Conservation (phyloP, 495 filamentous ascomycete genomes). For the Penicillium subrubescens region DNA sequence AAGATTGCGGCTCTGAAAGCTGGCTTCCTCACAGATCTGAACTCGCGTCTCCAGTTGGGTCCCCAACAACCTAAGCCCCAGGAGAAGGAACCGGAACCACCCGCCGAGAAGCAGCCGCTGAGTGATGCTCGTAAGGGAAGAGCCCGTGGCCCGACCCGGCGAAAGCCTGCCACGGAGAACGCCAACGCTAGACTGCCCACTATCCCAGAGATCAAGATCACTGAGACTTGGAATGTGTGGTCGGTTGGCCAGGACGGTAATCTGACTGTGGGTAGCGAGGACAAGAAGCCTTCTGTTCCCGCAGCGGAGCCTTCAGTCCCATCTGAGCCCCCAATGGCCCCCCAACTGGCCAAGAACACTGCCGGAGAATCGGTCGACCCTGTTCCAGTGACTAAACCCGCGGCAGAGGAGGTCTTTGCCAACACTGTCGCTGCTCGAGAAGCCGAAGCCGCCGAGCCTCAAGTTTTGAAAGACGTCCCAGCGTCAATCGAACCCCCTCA, state of each 20-base stretch:
- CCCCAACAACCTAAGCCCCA: conserved; percentile 72
- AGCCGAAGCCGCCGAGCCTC: background rate
- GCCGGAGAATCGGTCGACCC: conserved; percentile 56
- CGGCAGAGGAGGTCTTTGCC: conserved; percentile 12
- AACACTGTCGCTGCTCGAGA: conserved; percentile 8
- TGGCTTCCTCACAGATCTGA: conserved; percentile 87
- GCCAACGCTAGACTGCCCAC: conserved; percentile 33
- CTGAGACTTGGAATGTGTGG: conserved; percentile 55
- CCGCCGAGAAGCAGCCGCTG: conserved; percentile 74
- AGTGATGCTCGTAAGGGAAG: conserved; percentile 85
- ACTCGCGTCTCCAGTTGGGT: conserved; percentile 80
- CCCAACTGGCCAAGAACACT: conserved; percentile 54
- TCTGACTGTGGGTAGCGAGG: conserved; percentile 39
- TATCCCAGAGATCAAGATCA: conserved; percentile 49
- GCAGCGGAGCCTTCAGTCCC: conserved; percentile 16
- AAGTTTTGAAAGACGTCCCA: conserved; percentile 8
- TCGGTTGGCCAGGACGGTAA: conserved; percentile 48
- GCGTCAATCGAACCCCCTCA: conserved; percentile 1
- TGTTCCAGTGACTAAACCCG: conserved; percentile 8
- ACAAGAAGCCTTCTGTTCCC: conserved; percentile 23
- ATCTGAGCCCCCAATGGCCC: conserved; percentile 30
- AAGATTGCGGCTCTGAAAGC: conserved; percentile 92
- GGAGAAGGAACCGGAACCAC: conserved; percentile 62
- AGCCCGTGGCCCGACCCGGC: conserved; percentile 82
- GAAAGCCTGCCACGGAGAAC: conserved; percentile 61